Evolutionary conservation across 2,329 filamentous ascomycete species (phyloP), one percentile per base, ranked within the genome.

Genomic region (Atkinsonella hypoxylon): DNA sequence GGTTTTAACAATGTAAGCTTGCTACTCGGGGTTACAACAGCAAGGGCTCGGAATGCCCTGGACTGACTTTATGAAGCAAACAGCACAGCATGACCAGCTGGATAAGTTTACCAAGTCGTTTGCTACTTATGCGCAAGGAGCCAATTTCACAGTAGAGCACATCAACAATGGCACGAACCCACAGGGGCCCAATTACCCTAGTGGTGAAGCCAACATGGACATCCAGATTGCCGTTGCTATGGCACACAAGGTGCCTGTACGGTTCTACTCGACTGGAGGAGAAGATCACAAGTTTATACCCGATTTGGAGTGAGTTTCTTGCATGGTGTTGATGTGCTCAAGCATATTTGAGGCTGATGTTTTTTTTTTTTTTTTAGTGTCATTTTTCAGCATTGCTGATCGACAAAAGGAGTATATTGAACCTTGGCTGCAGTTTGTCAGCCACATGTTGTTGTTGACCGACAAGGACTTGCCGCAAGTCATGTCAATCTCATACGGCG

Each of bases 401-500:
- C 51, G 66, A 61, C 38, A 68, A 61, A 36, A 67, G 45, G 38
- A 59, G 53, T 67, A 67, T 10, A 82, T 85, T 56, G 83, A 87
- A 66, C 82, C 82, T 0, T 88, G 82, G 61, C 70, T 87, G 3
- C 76, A 76, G 15, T 81, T 83, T 62, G 72, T 83, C 6, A 72
- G 76, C 51, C 77, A 82, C 61, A 69, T 87, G 10, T 67, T 85
- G 3, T 62, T 67, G 18, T 71, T 82, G 18, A 63, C 70, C 1
- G 73, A 79, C 53, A 62, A 69, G 3, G 62, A 77, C 17, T 68
- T 87, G 0, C 83, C 85, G 0, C 73, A 77, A 3, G 77, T 85
- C 17, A 71, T 88, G 41, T 77, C 75, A 40, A 83, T 81, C n/a
- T 87, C 82, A 0, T 88, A 87, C 59, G 82, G 81, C 26, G 82